Percentiles rank a stretch among this genome's conserved stretches.
Evolutionary conservation across 2,329 filamentous ascomycete species (phyloP).

Genomic region (Nigrospora sphaerica): DNA sequence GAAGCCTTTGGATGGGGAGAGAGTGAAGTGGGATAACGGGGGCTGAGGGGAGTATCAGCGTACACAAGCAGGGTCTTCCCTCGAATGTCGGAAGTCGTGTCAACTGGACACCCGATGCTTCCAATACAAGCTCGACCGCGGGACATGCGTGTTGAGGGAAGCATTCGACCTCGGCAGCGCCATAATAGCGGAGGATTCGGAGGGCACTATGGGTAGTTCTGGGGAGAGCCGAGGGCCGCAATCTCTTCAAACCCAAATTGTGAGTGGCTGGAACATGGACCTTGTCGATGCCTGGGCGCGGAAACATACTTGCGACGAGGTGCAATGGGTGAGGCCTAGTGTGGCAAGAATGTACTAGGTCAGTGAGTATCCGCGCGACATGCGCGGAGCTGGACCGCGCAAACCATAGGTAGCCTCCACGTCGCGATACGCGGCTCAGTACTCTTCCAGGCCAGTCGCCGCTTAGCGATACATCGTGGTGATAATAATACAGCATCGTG

Average conservation of each 20-base stretch:
- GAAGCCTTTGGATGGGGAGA: background rate
- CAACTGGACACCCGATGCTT: conserved; percentile 9
- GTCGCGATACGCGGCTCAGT: too few species aligned
- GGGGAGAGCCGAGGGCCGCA: too few species aligned
- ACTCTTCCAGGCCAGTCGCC: too few species aligned
- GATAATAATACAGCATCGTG: too few species aligned
- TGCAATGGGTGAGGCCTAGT: background rate
- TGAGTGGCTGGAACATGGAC: conserved; percentile 1
- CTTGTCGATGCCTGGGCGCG: background rate
- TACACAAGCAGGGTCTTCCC: conserved; percentile 4
- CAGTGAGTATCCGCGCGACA: too few species aligned
- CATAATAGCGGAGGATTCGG: background rate
- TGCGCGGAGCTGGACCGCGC: too few species aligned
- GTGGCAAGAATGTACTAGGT: background rate
- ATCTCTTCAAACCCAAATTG: background rate
- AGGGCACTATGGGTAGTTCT: background rate
- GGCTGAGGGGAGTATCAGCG: conserved; percentile 1
- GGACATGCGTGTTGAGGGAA: conserved; percentile 11
- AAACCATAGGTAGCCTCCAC: too few species aligned
- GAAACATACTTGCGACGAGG: background rate
- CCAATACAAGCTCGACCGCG: conserved; percentile 12
- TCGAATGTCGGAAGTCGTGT: conserved; percentile 12
- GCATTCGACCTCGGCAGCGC: background rate
- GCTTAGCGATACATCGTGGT: too few species aligned
- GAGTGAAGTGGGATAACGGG: conserved; percentile 4